Evolutionary conservation across 1,139 yeast species (phyloP), one percentile per base, ranked within the genome.

Genomic region (Saccharomyces hybrid): DNA sequence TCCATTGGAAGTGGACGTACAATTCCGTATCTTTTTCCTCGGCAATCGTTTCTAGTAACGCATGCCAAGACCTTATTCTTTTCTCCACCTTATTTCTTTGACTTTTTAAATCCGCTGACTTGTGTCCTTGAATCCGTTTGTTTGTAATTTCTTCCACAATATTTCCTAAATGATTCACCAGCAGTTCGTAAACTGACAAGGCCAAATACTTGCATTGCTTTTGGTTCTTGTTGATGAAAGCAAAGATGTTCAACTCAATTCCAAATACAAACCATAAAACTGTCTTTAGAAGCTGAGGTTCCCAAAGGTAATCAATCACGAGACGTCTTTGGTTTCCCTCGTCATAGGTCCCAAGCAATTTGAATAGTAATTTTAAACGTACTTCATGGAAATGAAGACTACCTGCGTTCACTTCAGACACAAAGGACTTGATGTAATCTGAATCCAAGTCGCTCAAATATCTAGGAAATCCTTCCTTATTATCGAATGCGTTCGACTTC

Each of bases 121-220:
- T 67, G 24, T 58, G 63, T 2, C 70, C 68, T 44, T 63, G 68
- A 5, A 61, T 49, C 51, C 59, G 61, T 54, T 62, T 66, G 1
- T 64, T 53, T 16, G 52, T 55, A 5, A 68, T 60, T 26, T 64
- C 69, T 26, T 64, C 65, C 19, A 58, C 58, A 4, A 66, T 51
- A 31, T 56, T 51, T 49, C 69, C 71, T 60, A 69, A 50, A 52
- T 57, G 51, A 63, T 88, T 88, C 0, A 83, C 75, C 29, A 86
- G 66, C 0, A 84, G 61, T 62, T 88, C 96, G 59, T 75, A 77
- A 0, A 85, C 64, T 0, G 80, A 72, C 19, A 73, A 57, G 1
- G 67, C 67, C 2, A 68, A 46, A 47, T 55, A 59, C 34, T 63
- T 54, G 12, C 54, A 52, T 1, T 49, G 26, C 19, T n/a, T 26